These are phyloP conservation scores for Persicaria maculosa DNA, from an alignment of 148 eudicot genomes.

Conservation along the genomic window DNA sequence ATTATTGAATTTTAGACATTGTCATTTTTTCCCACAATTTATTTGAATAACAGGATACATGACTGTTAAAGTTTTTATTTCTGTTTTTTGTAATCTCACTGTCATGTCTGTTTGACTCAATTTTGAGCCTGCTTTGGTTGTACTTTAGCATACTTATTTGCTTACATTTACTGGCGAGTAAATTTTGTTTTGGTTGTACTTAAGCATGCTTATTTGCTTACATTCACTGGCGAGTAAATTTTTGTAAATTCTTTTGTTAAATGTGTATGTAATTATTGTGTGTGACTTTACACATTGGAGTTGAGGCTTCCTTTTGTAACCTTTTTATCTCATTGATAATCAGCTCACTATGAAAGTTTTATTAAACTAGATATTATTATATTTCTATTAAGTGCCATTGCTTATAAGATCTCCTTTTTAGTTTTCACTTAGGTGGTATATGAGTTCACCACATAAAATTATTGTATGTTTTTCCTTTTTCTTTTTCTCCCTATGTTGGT, in stretches of 20 bases:
- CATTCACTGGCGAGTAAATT: not conserved
- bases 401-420: not conserved
- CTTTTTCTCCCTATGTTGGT: not conserved
- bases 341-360: not conserved
- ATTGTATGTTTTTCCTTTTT: not conserved
- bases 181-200: not conserved
- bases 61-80: not conserved
- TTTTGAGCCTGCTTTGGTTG: not conserved
- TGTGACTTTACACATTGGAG: not conserved
- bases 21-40: not conserved
- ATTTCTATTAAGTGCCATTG: not conserved
- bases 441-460: not conserved
- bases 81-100: not conserved
- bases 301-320: not conserved
- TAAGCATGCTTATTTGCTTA: not conserved
- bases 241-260: not conserved
- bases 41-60: not conserved
- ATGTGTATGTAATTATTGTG: not conserved
- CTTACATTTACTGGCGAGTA: not conserved
- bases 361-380: not conserved
- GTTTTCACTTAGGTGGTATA: not conserved
- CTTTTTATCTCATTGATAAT: not conserved
- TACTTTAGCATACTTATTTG: not conserved
- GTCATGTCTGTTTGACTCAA: not conserved
- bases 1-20: not conserved